Evolutionary conservation across 139 green algal species (phyloP).

Genomic region (Choricystis sp.): DNA sequence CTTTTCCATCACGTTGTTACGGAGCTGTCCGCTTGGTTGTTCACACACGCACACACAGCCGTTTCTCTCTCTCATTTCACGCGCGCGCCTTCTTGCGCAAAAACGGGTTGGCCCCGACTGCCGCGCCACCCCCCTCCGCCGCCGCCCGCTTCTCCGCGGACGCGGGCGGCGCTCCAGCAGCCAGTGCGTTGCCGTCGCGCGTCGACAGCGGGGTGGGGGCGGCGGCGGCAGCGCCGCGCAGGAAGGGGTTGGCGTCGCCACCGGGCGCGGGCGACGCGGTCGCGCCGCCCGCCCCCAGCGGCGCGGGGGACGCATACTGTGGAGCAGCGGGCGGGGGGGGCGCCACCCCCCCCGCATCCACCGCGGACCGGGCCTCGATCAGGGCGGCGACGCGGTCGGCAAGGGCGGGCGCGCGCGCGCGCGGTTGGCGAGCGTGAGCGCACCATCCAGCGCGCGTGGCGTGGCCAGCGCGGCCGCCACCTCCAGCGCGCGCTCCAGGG

Average conservation of each 20-base stretch:
- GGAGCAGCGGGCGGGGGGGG: no score
- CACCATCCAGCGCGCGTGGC: conserved; percentile 7
- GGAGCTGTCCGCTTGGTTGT: no score
- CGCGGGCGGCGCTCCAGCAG: background rate
- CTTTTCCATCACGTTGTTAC: no score
- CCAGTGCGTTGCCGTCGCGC: background rate
- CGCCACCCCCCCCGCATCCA: background rate
- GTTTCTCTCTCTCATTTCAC: background rate
- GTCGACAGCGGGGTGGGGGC: background rate
- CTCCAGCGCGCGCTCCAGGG: conserved; percentile 15
- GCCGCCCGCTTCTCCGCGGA: background rate
- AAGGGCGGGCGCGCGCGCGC: conserved; percentile 4
- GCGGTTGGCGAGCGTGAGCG: conserved; percentile 21
- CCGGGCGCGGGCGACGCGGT: background rate
- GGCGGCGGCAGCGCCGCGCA: background rate
- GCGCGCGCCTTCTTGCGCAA: background rate
- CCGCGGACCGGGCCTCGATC: background rate
- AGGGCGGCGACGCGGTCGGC: conserved; percentile 8
- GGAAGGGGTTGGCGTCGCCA: background rate
- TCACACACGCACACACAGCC: background rate
- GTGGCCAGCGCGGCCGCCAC: conserved; percentile 16
- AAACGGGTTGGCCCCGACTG: background rate
- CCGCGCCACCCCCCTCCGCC: background rate
- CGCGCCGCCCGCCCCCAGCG: no score
- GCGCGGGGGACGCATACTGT: no score